Base-by-base conservation (phyloP, 768 basidiomycete species). In the Cytidiella melzeri region DNA sequence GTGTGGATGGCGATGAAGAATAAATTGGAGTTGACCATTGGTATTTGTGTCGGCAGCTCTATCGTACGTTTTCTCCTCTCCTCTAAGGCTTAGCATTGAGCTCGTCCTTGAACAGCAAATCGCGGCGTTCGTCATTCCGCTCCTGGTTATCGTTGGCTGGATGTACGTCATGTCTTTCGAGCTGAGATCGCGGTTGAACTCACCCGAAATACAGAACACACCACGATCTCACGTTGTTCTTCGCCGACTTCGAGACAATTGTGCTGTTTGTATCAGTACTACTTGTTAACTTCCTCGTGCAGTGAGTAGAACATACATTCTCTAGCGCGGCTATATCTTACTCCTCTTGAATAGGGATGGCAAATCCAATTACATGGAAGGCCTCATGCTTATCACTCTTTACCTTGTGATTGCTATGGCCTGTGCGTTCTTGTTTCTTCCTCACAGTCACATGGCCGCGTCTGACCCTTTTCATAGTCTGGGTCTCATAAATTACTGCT, bases 351-450 rank as follows among this genome's bases (percentile, higher is more conserved):
- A 21, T 56, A 79, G 82, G 69, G 86, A 90, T 54, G 92, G 92
- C 40, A 85, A 84, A 59, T 84, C 87, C 13, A 93, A 94, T 61
- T 93, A 91, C 61, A 87, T 95, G 84, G 92, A 94, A 69, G 93
- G 93, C 27, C 63, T 91, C 38, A 87, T 93, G 88, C 57, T 46
- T 45, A 68, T 46, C 38, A 74, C 84, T 0, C 71, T 93, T 18
- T 93, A 93, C 64, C 65, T 86, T 38, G 85, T 92, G 58, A 86
- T 92, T 58, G 84, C 83, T 13, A 74, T 92, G 34, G 81, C 87
- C 26, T 89, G 86, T 88, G 65, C 52, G 84, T 70, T 43, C 15
- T 24, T 50, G 47, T 40, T 26, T 40, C 5, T 19, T 36, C 38
- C 24, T 5, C 27, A n/a, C 13, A 24, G 42, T 3, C 5, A 36